Evolutionary conservation across 257 asterid genomes (phyloP).

Genomic region (Nemophila menziesii): DNA sequence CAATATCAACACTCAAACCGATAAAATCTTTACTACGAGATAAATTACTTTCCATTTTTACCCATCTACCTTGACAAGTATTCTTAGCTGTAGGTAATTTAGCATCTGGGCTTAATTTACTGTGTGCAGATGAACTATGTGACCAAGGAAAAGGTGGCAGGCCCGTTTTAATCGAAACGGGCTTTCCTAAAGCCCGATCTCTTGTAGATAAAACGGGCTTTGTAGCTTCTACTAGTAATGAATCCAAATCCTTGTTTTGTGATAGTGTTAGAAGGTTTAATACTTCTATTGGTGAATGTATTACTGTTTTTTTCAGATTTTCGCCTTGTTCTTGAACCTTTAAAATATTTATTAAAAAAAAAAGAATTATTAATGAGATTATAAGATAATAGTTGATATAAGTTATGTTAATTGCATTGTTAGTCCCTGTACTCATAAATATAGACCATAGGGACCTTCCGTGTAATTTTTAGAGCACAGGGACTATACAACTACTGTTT

Average conservation of each 20-base stretch:
- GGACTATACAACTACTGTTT: no score
- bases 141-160: constrained; percentile 96
- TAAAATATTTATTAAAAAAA: no score
- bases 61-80: constrained; percentile 78
- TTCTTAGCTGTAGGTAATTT: constrained; percentile 50
- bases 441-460: no score
- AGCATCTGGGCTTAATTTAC: constrained; percentile 58
- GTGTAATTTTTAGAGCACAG: no score
- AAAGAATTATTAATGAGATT: no score
- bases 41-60: constrained; percentile 36
- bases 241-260: constrained; percentile 67
- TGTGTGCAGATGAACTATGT: constrained; percentile 49
- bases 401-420: no score
- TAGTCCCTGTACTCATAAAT: no score
- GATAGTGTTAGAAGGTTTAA: constrained; percentile 71
- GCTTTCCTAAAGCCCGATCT: constrained; percentile 63
- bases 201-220: constrained; percentile 43
- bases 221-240: constrained; percentile 58
- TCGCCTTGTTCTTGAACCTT: constrained; percentile 38
- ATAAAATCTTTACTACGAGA: constrained; percentile 32
- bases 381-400: no score
- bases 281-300: constrained; percentile 42
- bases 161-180: constrained; percentile 46
- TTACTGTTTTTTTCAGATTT: constrained; percentile 22
- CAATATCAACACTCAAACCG: constrained; percentile 41